A percentile compares a stretch with the other conserved stretches of the same genome.
These are phyloP conservation scores for Trichothecium sympodiale DNA, from an alignment of 2,329 filamentous ascomycete species.

Conservation along the genomic window DNA sequence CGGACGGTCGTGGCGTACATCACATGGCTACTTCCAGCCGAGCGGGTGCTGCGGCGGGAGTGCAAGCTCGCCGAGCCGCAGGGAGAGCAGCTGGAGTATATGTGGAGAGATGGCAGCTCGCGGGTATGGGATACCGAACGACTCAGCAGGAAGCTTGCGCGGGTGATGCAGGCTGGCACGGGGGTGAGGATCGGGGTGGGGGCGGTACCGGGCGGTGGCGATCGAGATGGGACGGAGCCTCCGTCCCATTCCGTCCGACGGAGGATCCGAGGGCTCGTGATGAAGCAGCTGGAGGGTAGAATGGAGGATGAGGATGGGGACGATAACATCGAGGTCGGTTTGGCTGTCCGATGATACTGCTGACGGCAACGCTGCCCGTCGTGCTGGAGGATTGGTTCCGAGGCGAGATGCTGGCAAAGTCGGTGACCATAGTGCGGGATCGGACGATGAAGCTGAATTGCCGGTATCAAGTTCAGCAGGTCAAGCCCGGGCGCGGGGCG, in stretches of 20 bases:
- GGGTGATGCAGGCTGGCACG: neutral
- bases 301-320: neutral
- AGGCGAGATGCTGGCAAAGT: neutral
- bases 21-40: neutral
- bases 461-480: too few species aligned
- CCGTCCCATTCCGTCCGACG: too few species aligned
- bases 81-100: neutral
- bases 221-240: neutral
- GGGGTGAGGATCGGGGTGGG: neutral
- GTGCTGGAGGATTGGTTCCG: neutral
- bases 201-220: neutral
- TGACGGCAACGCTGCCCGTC: neutral
- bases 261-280: neutral
- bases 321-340: constrained; percentile 1
- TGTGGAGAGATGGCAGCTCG: constrained; percentile 1
- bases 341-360: neutral
- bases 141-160: neutral
- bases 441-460: neutral
- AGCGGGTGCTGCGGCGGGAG: neutral
- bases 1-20: neutral
- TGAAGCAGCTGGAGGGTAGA: neutral
- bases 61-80: neutral
- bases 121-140: neutral
- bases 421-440: neutral
- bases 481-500: too few species aligned